Percentiles rank a stretch among this genome's conserved stretches.
Conservation (phyloP, 192 early-diverging fungal genomes). For the Rhizophagus prolifer region DNA sequence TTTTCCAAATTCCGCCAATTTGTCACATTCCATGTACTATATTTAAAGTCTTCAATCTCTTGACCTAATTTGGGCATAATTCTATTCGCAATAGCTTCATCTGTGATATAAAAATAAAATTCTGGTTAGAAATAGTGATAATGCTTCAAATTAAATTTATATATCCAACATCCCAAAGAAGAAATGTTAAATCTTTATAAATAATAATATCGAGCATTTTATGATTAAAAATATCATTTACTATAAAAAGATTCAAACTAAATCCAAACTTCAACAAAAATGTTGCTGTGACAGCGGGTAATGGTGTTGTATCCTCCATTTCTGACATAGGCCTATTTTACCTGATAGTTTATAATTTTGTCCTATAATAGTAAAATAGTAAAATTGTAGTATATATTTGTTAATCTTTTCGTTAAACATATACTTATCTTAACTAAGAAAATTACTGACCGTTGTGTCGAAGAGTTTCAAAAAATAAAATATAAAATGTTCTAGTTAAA, state of each 20-base stretch:
- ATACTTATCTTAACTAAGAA: no score
- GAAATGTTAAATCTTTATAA: no score
- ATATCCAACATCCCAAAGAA: no score
- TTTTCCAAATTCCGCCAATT: constrained; percentile 44
- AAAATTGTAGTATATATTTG: no score
- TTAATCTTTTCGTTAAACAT: no score
- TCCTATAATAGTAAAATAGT: constrained; percentile 4
- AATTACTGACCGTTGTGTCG: no score
- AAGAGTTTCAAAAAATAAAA: no score
- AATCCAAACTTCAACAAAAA: constrained; percentile 2
- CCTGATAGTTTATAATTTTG: constrained; percentile 29
- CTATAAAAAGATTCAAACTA: not conserved
- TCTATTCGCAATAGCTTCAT: constrained; percentile 41
- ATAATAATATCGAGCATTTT: no score
- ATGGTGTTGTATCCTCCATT: constrained; percentile 28
- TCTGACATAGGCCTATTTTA: constrained; percentile 35
- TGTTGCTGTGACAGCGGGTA: constrained; percentile 30
- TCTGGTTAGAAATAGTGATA: no score
- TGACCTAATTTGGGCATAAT: constrained; percentile 38
- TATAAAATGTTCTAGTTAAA: no score
- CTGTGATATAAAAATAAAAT: constrained; percentile 25
- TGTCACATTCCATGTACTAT: constrained; percentile 40
- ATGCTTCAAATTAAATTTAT: no score
- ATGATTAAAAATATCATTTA: not conserved
- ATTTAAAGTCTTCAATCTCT: constrained; percentile 42